Evolutionary conservation across 169 alveolate genomes (phyloP).

Genomic region (Cyclospora cayetanensis): DNA sequence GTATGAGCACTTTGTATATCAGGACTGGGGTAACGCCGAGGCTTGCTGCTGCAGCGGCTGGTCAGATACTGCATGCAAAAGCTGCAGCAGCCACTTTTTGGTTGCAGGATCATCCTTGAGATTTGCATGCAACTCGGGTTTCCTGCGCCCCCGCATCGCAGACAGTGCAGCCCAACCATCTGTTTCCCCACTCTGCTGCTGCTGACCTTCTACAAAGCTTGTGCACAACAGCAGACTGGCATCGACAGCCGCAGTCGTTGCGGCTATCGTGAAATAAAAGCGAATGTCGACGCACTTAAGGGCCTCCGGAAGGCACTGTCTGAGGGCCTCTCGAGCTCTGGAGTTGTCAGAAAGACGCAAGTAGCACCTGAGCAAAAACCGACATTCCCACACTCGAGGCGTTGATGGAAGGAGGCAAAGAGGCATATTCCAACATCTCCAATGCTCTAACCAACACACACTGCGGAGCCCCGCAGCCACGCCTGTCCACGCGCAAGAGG

Average conservation of each 20-base stretch:
- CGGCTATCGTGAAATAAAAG: background rate
- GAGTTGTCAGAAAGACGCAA: constrained; percentile 96
- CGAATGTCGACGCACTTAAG: constrained; percentile 62
- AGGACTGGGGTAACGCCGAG: background rate
- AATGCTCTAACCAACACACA: background rate
- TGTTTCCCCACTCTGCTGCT: background rate
- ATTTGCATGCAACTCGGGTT: constrained; percentile 44
- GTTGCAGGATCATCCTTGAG: constrained; percentile 52
- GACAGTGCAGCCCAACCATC: background rate
- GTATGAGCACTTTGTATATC: too few species aligned
- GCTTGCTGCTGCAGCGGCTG: background rate
- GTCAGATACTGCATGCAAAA: constrained; percentile 32
- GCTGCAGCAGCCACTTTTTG: constrained; percentile 65
- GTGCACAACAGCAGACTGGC: background rate
- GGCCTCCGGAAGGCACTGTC: constrained; percentile 82
- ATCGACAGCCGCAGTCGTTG: background rate
- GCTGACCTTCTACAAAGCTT: background rate
- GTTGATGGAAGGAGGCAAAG: too few species aligned
- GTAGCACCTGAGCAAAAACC: constrained; percentile 89
- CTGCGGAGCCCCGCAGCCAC: background rate
- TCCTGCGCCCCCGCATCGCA: constrained; percentile 24
- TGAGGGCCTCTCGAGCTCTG: constrained; percentile 91
- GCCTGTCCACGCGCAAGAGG: too few species aligned
- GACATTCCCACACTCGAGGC: background rate
- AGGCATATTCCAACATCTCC: background rate